Base-by-base conservation (phyloP, 176 grass and related monocot genomes). In the Eleusine indica region DNA sequence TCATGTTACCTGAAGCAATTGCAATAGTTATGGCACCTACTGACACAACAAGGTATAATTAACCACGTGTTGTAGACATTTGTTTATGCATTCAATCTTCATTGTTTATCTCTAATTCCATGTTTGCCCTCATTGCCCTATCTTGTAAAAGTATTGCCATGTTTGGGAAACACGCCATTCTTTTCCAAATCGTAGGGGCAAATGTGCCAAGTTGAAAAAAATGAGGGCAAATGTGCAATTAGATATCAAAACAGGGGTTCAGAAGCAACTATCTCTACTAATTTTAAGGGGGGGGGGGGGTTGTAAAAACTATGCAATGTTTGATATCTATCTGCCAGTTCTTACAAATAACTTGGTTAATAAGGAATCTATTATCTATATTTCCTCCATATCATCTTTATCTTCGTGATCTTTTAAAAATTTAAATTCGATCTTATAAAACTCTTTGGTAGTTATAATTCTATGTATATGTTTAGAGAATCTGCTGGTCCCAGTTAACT, bases 11-110 rank as follows among this genome's bases (percentile, higher is more conserved):
- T 67, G 91, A 99, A 89, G 97, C 97, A 82, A 99, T 99, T 94
- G 97, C 97, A 88, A 96, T 99, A 49, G 97, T 99, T 67, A 99
- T 96, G 97, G 97, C 97, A 68, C 97, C 97, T 84, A 99, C 97
- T 47, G 97, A 99, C 86, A 78, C 93, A 90, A 84, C 81, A 79
- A 99, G 94, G 93, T 98, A 90, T 72, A 76, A 77, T 89, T 89
- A 62, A 66, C 9, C 61, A 79, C 19, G 13, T 74, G 66, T n/a
- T 81, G 9, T 72, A 64, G 32, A 62, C 72, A 81, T 66, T 82
- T 42, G 47, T 51, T 88, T 87, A 83, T 49, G 38, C 44, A 19
- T 39, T 80, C 18, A 13, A 25, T 72, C 29, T 66, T 66, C 4
- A 49, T 47, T 14, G 32, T 75, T 66, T 25, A 29, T 52, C 49